Evolutionary conservation across 345 rosid species (phyloP).

Genomic region (Erysimum cheiranthoides): DNA sequence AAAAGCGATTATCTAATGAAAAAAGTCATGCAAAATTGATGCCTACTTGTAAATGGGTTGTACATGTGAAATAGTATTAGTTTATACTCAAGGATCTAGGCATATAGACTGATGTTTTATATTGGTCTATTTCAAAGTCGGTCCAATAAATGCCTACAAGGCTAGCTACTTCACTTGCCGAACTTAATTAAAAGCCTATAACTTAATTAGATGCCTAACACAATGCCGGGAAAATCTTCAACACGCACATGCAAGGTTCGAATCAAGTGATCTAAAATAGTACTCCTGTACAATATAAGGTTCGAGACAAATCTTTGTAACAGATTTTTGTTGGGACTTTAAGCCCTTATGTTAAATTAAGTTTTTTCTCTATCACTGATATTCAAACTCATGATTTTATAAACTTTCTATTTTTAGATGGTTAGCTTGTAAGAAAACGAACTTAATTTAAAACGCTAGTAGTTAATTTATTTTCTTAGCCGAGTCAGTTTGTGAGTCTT

Average conservation of each 20-base stretch:
- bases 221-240: constrained; percentile 24
- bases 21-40: constrained; percentile 43
- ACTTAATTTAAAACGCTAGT: neutral
- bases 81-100: constrained; percentile 16
- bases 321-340: neutral
- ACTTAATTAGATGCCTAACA: constrained; percentile 39
- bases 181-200: constrained; percentile 40
- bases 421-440: neutral
- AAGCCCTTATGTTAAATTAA: neutral
- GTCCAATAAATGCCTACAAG: constrained; percentile 34
- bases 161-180: constrained; percentile 33
- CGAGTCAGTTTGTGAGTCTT: neutral
- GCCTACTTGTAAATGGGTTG: constrained; percentile 28
- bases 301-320: neutral
- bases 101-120: constrained; percentile 32
- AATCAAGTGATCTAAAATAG: neutral
- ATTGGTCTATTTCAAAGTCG: constrained; percentile 29
- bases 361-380: neutral
- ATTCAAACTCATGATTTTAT: neutral
- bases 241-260: constrained; percentile 35
- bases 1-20: constrained; percentile 23
- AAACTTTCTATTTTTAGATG: too few species aligned
- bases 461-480: constrained; percentile 5
- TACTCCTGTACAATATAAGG: neutral
- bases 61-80: constrained; percentile 30